phyloP scores from a whole-genome alignment of 352 stramenopile species.

The Globisporangium okanoganense region DNA sequence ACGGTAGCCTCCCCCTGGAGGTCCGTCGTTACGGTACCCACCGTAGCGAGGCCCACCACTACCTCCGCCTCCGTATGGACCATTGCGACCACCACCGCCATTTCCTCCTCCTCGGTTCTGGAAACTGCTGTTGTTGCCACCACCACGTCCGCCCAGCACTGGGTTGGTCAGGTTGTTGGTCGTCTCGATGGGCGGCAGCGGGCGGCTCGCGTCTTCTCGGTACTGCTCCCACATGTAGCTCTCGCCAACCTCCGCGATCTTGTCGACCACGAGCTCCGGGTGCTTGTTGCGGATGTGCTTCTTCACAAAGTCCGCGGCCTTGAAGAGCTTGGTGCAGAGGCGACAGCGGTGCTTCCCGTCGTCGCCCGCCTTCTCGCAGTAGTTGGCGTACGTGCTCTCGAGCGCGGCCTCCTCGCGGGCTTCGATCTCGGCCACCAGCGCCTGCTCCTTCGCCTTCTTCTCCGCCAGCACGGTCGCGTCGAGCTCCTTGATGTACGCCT shows the following conservation, averaged over 20 bases:
- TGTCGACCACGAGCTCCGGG: slow-evolving; percentile 76
- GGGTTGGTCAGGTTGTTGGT: slow-evolving; percentile 60
- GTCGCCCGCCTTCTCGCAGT: slow-evolving; percentile 79
- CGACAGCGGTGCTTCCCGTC: slow-evolving; percentile 80
- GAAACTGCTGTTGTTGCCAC: slow-evolving; percentile 34
- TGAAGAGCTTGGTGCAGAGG: slow-evolving; percentile 87
- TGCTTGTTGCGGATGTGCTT: slow-evolving; percentile 90
- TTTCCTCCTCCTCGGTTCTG: slow-evolving; percentile 18
- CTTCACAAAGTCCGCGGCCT: slow-evolving; percentile 85
- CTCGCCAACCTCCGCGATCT: slow-evolving; percentile 75
- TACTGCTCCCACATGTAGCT: slow-evolving; percentile 89
- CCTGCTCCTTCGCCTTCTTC: slow-evolving; percentile 50
- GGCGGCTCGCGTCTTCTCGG: slow-evolving; percentile 74
- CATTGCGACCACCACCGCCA: slow-evolving; percentile 22
- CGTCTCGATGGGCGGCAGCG: slow-evolving; percentile 67
- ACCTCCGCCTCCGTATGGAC: slow-evolving; percentile 24
- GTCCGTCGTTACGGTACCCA: slow-evolving; percentile 54
- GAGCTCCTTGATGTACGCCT: slow-evolving; percentile 60
- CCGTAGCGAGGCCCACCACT: slow-evolving; percentile 9
- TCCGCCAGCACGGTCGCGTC: slow-evolving; percentile 38
- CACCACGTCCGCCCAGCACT: slow-evolving; percentile 41
- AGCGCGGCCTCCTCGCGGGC: slow-evolving; percentile 61
- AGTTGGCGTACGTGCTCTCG: slow-evolving; percentile 76
- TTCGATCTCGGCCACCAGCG: slow-evolving; percentile 77
- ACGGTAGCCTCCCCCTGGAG: slow-evolving; percentile 30